Percentiles rank a stretch among this genome's conserved stretches.
phyloP scores from a whole-genome alignment of 2,329 filamentous ascomycete genomes.

The Drechmeria coniospora region DNA sequence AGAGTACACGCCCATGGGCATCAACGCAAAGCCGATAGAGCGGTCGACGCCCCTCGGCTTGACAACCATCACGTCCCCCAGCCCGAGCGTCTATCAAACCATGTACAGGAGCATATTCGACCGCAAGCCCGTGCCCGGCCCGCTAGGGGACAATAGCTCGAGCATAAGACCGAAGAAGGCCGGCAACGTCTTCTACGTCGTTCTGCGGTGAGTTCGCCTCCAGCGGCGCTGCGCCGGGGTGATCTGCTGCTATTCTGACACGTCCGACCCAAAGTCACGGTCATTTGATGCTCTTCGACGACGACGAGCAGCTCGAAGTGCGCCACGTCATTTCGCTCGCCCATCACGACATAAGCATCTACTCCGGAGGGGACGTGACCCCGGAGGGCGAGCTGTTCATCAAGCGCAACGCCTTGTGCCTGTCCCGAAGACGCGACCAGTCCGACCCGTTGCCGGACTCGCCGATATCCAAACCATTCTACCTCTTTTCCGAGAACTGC shows the following conservation, averaged over 20 bases:
- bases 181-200: conserved; percentile 85
- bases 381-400: conserved; percentile 91
- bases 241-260: too few species aligned
- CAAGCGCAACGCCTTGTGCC: conserved; percentile 77
- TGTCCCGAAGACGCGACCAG: conserved; percentile 48
- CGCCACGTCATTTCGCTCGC: conserved; percentile 88
- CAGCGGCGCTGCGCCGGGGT: not conserved
- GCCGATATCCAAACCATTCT: conserved; percentile 65
- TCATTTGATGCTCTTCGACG: conserved; percentile 94
- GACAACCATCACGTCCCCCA: conserved; percentile 58
- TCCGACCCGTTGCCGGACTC: conserved; percentile 39
- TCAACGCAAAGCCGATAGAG: conserved; percentile 87
- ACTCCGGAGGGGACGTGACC: conserved; percentile 61
- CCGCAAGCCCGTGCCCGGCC: conserved; percentile 40
- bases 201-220: conserved; percentile 49
- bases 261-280: conserved; percentile 53
- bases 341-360: conserved; percentile 73
- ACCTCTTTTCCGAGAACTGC: conserved; percentile 84
- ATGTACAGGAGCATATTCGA: conserved; percentile 98
- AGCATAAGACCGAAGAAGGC: conserved; percentile 47
- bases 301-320: conserved; percentile 87
- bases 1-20: conserved; percentile 80
- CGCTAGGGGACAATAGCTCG: conserved; percentile 29
- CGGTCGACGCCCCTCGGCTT: conserved; percentile 66
- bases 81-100: conserved; percentile 89